Evolutionary conservation across 345 rosid genomes (phyloP).

Genomic region (Tarenaya hassleriana): DNA sequence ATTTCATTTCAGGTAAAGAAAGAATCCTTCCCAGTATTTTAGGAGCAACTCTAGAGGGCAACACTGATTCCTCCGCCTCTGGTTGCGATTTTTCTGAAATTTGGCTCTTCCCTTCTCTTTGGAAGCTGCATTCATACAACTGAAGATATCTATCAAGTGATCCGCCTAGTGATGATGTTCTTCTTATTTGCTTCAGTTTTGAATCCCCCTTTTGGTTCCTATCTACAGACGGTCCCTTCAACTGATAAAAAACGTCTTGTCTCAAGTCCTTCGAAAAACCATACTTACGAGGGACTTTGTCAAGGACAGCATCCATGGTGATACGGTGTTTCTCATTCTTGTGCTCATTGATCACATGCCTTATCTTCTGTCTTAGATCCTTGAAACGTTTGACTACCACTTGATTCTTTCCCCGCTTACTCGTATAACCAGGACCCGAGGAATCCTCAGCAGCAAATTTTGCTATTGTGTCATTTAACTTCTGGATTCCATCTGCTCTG

Average conservation of each 20-base stretch:
- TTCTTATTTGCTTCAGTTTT: conserved; percentile 27
- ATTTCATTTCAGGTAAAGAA: conserved; percentile 58
- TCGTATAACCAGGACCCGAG: conserved; percentile 29
- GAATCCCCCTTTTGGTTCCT: conserved; percentile 19
- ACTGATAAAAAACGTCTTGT: conserved; percentile 29
- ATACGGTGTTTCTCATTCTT: conserved; percentile 61
- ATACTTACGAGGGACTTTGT: conserved; percentile 62
- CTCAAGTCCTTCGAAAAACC: conserved; percentile 50
- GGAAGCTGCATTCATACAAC: conserved; percentile 47
- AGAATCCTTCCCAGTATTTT: conserved; percentile 47
- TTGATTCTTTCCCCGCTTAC: conserved; percentile 35
- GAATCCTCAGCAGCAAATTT: conserved; percentile 26
- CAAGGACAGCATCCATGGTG: conserved; percentile 72
- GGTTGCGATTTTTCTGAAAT: conserved; percentile 24
- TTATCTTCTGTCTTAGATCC: conserved; percentile 62
- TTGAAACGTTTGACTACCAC: conserved; percentile 49
- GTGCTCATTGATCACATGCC: conserved; percentile 48
- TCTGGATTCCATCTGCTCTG: conserved; percentile 31
- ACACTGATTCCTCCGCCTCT: conserved; percentile 28
- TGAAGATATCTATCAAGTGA: conserved; percentile 60
- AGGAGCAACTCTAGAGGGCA: conserved; percentile 14
- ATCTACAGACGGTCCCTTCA: conserved; percentile 21
- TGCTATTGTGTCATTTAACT: conserved; percentile 24
- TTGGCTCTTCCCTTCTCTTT: conserved; percentile 37
- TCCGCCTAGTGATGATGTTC: conserved; percentile 50